Conservation (phyloP, 2,329 filamentous ascomycete species). For the Neurospora sp. region DNA sequence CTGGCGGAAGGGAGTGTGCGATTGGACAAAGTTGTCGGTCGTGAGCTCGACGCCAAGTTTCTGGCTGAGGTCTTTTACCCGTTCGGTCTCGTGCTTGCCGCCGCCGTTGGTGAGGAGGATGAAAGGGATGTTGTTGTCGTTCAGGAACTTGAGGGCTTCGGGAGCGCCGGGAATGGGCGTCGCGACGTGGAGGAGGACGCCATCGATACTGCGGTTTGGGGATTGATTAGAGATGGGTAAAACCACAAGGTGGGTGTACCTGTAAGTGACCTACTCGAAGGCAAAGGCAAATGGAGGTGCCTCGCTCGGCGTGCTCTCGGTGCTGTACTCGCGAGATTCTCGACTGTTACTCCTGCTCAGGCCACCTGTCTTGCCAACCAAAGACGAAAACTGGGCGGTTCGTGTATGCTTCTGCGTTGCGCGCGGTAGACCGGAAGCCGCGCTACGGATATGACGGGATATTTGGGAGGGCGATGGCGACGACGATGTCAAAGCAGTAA, state of each 20-base stretch:
- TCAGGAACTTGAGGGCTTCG: conserved; percentile 63
- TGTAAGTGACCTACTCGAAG: conserved; percentile 26
- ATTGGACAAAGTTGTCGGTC: conserved; percentile 69
- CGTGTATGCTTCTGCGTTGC: neutral
- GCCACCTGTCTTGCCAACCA: neutral
- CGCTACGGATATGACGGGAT: neutral
- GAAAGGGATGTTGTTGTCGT: conserved; percentile 71
- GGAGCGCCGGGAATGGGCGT: conserved; percentile 70
- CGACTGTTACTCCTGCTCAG: neutral
- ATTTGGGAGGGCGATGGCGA: neutral
- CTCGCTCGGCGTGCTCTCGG: conserved; percentile 1
- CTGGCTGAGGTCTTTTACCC: conserved; percentile 58
- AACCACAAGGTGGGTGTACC: neutral
- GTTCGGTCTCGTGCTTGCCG: conserved; percentile 68
- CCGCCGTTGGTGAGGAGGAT: conserved; percentile 95
- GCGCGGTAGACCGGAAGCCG: neutral
- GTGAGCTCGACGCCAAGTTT: conserved; percentile 57
- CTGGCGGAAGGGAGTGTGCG: conserved; percentile 80
- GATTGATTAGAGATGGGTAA: neutral
- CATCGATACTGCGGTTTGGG: conserved; percentile 57
- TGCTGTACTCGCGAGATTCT: conserved; percentile 1
- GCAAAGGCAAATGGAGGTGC: conserved; percentile 30
- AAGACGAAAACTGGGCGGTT: neutral
- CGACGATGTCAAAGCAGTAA: neutral
- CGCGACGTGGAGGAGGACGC: conserved; percentile 80